Percentiles rank a stretch among this genome's conserved stretches.
phyloP scores from a whole-genome alignment of 2,329 filamentous ascomycete genomes.

The Annulohypoxylon truncatum region DNA sequence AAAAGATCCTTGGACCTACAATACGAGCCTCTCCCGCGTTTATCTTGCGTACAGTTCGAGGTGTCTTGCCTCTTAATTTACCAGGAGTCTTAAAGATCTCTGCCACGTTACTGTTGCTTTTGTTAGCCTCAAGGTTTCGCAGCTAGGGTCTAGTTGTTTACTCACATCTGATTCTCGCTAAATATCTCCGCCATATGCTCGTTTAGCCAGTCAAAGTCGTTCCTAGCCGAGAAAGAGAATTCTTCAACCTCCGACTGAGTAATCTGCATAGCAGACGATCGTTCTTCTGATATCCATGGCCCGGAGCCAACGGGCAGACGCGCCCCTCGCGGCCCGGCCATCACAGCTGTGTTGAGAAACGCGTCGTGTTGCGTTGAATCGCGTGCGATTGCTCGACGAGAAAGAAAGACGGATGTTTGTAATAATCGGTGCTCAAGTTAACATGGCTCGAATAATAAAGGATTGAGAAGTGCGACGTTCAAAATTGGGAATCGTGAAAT shows the following conservation, averaged over 20 bases:
- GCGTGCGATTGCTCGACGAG: slow-evolving; percentile 33
- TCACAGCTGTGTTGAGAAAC: slow-evolving; percentile 41
- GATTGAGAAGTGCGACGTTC: slow-evolving; percentile 10
- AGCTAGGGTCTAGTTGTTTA: slow-evolving; percentile 39
- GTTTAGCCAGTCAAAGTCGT: slow-evolving; percentile 98
- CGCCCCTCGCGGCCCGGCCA: slow-evolving; percentile 54
- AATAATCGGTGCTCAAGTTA: slow-evolving; percentile 37
- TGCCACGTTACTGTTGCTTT: slow-evolving; percentile 76
- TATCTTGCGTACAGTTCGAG: slow-evolving; percentile 74
- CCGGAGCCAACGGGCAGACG: slow-evolving; percentile 80
- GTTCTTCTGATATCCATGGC: slow-evolving; percentile 87
- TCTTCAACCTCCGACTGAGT: slow-evolving; percentile 88
- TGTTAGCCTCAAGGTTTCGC: slow-evolving; percentile 46
- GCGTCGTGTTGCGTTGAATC: slow-evolving; percentile 40
- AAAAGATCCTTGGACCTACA: slow-evolving; percentile 59
- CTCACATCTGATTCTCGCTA: slow-evolving; percentile 85
- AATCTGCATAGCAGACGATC: slow-evolving; percentile 80
- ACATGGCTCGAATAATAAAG: slow-evolving; percentile 36
- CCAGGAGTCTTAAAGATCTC: slow-evolving; percentile 97
- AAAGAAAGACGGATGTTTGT: slow-evolving; percentile 4
- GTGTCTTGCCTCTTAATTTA: slow-evolving; percentile 84
- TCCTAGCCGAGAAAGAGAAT: slow-evolving; percentile 89
- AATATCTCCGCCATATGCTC: slow-evolving; percentile 98
- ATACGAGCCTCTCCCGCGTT: slow-evolving; percentile 69
- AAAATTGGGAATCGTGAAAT: slow-evolving; percentile 20